Evolutionary conservation across 2,329 filamentous ascomycete species (phyloP), one percentile per base, ranked within the genome.

Genomic region (Beauveria caledonica): DNA sequence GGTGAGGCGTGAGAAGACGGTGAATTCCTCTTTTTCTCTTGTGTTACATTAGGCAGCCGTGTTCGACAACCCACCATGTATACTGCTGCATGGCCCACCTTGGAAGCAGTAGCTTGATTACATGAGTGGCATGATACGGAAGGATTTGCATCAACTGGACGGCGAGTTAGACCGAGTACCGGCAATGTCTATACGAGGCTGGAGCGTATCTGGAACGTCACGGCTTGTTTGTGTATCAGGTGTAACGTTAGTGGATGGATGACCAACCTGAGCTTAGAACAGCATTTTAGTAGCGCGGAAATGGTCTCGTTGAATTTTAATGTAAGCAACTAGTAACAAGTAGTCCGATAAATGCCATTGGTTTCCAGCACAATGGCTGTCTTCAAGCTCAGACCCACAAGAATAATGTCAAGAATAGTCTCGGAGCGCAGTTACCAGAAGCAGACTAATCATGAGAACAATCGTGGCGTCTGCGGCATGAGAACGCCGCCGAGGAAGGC

Each of bases 31-130:
- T 25, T 2, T 39, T 2, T 10, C 8, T 50, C 33, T 15, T 42
- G 23, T 50, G 56, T 45, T 52, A 42, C 56, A 45, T 59, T 36
- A 46, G 48, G 57, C 57, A 52, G 25, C 57, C 50, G 13, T 11
- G 15, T 58, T 54, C 13, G 15, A 45, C 29, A 25, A 27, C n/a
- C 21, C 23, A 19, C 42, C 21, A 39, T 27, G 11, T 19, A 23
- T 46, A 27, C 53, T 56, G 53, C 23, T 39, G 44, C 44, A n/a
- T 23, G 29, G 54, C 54, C 54, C 29, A 49, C 54, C 54, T 57
- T n/a, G 44, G 10, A 36, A 27, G 54, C 27, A 23, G 19, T 11
- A 13, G 9, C 13, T 55, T 21, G 23, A 8, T n/a, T 2, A 17
- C n/a, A 19, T 55, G 23, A 33, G 52, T 45, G 25, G 29, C 25